Conservation (phyloP, 306 rosid species). For the Casuarina cunninghamiana region DNA sequence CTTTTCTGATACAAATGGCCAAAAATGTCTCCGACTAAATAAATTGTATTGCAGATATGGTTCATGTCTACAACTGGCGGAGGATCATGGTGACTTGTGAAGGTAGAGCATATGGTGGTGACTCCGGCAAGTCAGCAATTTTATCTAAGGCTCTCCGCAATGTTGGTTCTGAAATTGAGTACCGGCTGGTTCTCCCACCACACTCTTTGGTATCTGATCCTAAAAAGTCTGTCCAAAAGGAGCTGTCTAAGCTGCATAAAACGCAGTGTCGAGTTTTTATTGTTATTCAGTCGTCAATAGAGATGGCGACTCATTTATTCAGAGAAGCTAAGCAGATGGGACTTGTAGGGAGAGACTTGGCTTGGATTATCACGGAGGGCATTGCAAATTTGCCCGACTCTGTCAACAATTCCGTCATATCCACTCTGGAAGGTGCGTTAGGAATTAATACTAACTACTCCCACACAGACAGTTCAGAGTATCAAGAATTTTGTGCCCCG, state of each 20-base stretch:
- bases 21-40: conserved; percentile 31
- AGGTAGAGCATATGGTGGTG: conserved; percentile 41
- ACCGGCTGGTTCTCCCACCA: conserved; percentile 49
- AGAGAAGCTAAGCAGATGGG: conserved; percentile 50
- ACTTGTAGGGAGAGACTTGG: conserved; percentile 44
- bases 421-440: conserved; percentile 61
- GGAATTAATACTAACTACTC: conserved; percentile 61
- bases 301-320: conserved; percentile 50
- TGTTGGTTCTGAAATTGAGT: conserved; percentile 46
- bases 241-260: conserved; percentile 35
- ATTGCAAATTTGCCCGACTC: conserved; percentile 46
- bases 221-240: conserved; percentile 43
- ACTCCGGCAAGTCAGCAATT: conserved; percentile 43
- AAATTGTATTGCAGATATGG: conserved; percentile 52
- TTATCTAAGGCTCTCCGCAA: conserved; percentile 58
- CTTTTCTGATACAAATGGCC: conserved; percentile 53
- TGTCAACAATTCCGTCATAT: conserved; percentile 39
- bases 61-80: conserved; percentile 31
- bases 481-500: conserved; percentile 32
- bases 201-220: conserved; percentile 48
- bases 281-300: conserved; percentile 52
- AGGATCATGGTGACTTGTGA: conserved; percentile 50
- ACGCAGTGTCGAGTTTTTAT: conserved; percentile 54
- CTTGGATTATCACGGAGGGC: conserved; percentile 65
- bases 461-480: conserved; percentile 19